Base-by-base conservation (phyloP, 2,329 filamentous ascomycete genomes). In the Aspergillus sp. region DNA sequence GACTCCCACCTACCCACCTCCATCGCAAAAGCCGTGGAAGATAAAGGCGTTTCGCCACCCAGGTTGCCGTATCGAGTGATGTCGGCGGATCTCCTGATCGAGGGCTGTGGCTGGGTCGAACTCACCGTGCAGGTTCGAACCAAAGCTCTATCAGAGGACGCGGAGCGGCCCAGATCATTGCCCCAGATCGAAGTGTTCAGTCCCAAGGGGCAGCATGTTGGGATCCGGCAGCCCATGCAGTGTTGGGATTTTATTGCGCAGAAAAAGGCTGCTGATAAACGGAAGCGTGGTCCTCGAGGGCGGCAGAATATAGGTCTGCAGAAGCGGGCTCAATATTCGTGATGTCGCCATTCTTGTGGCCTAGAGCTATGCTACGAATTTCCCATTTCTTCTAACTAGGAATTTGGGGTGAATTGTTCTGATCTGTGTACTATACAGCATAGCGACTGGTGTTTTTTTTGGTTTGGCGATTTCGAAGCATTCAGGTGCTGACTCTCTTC, bases 31-130 rank as follows among this genome's bases (percentile, higher is more conserved):
- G 2, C 77, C 77, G 40, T 81, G 77, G 35, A 72, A 83, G 81
- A 79, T 47, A 76, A 85, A 0, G 81, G 87, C 2, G 71, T 75
- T 10, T 55, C 58, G 5, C 50, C 60, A 0, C 57, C 61, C 26
- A 48, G 57, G 4, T 72, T 97, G 4, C 88, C 89, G 0, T 98
- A 90, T 66, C 78, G 80, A 9, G 81, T 97, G 2, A 76, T 93
- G 50, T 81, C 85, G 6, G 78, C 84, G 0, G 94, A 98, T 61
- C 81, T 98, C 27, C 72, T 98, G 9, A 82, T 98, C 43, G 91
- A 97, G 64, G 89, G 93, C 2, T 84, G 89, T 28, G 93, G 93
- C 5, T 98, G 94, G 86, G 78, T 98, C 2, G 93, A 98, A 67
- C 67, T 98, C 36, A 83, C 82, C 0, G 83, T 83, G 3, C 91